Percentiles rank a stretch among this genome's conserved stretches.
Evolutionary conservation across 345 rosid species (phyloP).

Genomic region (Citrus sp.): DNA sequence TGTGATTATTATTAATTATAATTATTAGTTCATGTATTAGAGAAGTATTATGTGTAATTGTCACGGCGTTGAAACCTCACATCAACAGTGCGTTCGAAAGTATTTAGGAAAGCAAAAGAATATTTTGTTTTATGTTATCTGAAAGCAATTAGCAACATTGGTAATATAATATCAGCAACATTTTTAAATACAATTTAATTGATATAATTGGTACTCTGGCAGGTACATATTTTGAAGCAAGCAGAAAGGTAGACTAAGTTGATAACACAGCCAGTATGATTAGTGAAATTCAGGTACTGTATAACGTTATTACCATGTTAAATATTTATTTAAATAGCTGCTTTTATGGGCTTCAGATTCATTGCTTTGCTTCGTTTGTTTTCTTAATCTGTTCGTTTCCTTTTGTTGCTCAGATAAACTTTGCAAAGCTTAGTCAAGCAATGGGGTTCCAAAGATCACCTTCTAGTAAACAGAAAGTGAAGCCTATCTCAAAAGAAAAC

Average conservation of each 20-base stretch:
- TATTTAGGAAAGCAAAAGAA: background rate
- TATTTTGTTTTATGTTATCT: too few species aligned
- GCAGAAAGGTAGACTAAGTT: background rate
- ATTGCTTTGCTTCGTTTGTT: background rate
- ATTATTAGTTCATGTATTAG: background rate
- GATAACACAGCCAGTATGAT: background rate
- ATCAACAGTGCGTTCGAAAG: background rate
- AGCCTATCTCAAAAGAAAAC: background rate
- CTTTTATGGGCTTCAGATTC: background rate
- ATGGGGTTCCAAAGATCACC: conserved; percentile 31
- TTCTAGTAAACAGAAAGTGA: conserved; percentile 23
- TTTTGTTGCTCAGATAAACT: conserved; percentile 1
- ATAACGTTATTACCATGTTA: background rate
- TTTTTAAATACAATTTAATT: too few species aligned
- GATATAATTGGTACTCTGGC: background rate
- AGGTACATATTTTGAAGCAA: background rate
- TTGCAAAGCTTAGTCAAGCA: conserved; percentile 20
- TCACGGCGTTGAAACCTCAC: background rate
- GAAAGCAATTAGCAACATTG: too few species aligned
- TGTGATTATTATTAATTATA: background rate
- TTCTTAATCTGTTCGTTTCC: background rate
- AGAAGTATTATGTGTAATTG: background rate
- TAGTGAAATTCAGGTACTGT: conserved; percentile 9
- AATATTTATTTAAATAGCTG: background rate
- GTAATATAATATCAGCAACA: too few species aligned